Evolutionary conservation across 1,284 basidiomycete genomes (phyloP).

Genomic region (Hemileia vastatrix): DNA sequence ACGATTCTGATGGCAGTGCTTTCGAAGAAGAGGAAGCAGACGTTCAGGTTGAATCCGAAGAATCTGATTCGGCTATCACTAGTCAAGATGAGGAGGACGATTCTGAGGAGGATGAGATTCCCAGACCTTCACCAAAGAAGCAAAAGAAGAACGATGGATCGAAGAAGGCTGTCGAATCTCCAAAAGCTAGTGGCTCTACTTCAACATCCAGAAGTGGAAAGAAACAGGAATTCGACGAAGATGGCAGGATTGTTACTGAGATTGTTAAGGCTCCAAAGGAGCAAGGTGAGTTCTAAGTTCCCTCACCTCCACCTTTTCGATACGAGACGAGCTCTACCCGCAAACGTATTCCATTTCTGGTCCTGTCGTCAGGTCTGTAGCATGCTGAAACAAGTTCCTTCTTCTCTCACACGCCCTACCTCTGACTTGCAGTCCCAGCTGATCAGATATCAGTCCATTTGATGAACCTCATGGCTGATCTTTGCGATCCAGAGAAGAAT

Average conservation of each 20-base stretch:
- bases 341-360: no score
- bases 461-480: slow-evolving; percentile 5
- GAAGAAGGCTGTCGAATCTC: slow-evolving; percentile 3
- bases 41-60: background rate
- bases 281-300: background rate
- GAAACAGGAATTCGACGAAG: background rate
- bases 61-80: background rate
- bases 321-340: no score
- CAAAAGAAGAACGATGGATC: background rate
- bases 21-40: slow-evolving; percentile 6
- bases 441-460: slow-evolving; percentile 6
- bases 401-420: background rate
- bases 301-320: no score
- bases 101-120: background rate
- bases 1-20: background rate
- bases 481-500: slow-evolving; percentile 11
- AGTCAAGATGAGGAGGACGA: background rate
- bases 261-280: background rate
- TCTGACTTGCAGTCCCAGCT: slow-evolving; percentile 1
- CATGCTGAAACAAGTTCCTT: background rate
- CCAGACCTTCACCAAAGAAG: background rate
- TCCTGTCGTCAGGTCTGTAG: slow-evolving; percentile 3
- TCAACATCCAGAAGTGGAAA: background rate
- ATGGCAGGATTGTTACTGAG: background rate
- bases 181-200: background rate